These are phyloP conservation scores for Ogataea degrootiae DNA, from an alignment of 805 yeast genomes.

Conservation along the genomic window DNA sequence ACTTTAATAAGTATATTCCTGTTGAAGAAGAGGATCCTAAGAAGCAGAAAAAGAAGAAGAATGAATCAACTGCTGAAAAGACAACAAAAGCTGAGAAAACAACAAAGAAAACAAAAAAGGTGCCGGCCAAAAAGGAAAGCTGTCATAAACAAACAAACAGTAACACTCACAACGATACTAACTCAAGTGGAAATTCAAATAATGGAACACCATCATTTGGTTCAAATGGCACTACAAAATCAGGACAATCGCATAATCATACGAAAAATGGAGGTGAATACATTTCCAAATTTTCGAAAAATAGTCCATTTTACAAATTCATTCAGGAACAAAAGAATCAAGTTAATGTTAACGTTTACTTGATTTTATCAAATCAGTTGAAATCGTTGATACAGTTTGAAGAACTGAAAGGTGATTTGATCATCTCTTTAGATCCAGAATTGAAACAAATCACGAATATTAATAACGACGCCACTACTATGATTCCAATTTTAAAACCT, in stretches of 20 bases:
- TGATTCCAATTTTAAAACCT: conserved; percentile 43
- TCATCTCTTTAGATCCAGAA: conserved; percentile 46
- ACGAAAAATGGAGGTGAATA: conserved; percentile 27
- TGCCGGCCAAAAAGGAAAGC: background rate
- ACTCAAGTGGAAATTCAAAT: background rate
- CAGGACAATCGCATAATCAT: conserved; percentile 2
- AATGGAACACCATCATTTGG: conserved; percentile 1
- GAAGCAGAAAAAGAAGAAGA: conserved; percentile 1
- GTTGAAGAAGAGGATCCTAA: conserved; percentile 5
- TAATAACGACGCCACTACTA: conserved; percentile 1
- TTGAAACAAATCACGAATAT: conserved; percentile 11
- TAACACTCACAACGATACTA: background rate
- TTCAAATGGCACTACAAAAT: no score
- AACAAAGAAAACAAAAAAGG: conserved; percentile 1
- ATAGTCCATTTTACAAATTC: conserved; percentile 21
- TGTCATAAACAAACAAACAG: background rate
- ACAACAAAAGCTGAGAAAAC: conserved; percentile 3
- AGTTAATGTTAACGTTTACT: conserved; percentile 31
- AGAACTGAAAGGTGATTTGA: conserved; percentile 35
- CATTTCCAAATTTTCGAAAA: conserved; percentile 26
- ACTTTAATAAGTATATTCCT: conserved; percentile 20
- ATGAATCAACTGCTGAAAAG: background rate
- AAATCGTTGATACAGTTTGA: conserved; percentile 30
- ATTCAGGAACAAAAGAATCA: conserved; percentile 13
- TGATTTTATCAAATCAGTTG: conserved; percentile 44